Evolutionary conservation across 1,284 basidiomycete species (phyloP).

Genomic region (Wolfiporia cocos): DNA sequence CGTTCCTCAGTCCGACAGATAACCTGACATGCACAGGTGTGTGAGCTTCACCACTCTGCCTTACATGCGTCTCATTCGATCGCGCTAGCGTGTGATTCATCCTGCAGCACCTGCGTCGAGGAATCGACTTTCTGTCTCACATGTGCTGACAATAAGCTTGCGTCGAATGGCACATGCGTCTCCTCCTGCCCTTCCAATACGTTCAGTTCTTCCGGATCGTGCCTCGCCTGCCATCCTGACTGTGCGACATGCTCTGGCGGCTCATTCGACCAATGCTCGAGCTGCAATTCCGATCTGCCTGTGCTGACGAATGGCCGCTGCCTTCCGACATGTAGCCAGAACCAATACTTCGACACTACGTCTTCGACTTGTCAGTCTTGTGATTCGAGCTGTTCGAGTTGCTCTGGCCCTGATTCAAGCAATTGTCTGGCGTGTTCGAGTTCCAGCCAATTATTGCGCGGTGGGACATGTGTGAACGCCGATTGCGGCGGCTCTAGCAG

Average conservation of each 20-base stretch:
- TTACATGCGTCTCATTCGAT: constrained; percentile 5
- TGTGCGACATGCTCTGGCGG: constrained; percentile 70
- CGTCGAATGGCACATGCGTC: constrained; percentile 67
- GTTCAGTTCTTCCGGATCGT: constrained; percentile 58
- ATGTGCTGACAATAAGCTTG: constrained; percentile 57
- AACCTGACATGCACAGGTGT: constrained; percentile 63
- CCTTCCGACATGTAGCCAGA: constrained; percentile 65
- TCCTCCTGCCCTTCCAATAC: constrained; percentile 65
- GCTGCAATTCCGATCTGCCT: constrained; percentile 60
- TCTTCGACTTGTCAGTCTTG: constrained; percentile 61
- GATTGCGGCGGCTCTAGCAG: constrained; percentile 47
- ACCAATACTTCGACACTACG: constrained; percentile 65
- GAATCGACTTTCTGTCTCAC: constrained; percentile 65
- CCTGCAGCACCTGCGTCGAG: constrained; percentile 65
- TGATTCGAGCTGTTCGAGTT: constrained; percentile 70
- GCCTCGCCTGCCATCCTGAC: constrained; percentile 73
- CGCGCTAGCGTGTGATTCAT: constrained; percentile 61
- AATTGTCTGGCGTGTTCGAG: constrained; percentile 72
- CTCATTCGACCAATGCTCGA: constrained; percentile 70
- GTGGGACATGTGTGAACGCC: constrained; percentile 57
- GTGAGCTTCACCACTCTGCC: constrained; percentile 3
- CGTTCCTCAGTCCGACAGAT: constrained; percentile 65
- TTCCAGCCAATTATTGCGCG: constrained; percentile 51
- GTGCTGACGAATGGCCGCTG: constrained; percentile 70
- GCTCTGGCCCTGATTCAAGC: constrained; percentile 54